phyloP scores from a whole-genome alignment of 345 rosid species.

The Melaleuca alternifolia region DNA sequence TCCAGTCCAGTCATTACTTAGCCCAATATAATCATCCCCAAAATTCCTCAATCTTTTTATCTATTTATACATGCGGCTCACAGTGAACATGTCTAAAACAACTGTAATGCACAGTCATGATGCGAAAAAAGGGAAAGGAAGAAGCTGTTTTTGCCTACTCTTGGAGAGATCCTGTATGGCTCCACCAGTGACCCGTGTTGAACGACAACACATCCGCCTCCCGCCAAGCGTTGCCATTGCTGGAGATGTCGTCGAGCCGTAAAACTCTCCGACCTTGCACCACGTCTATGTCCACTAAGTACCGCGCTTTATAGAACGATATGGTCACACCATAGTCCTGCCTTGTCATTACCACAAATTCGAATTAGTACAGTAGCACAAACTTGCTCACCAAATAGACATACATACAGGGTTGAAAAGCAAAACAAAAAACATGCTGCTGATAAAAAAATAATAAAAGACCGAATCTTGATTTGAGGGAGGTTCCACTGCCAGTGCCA shows the following conservation, averaged over 20 bases:
- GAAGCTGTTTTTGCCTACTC: constrained; percentile 25
- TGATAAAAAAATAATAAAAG: background rate
- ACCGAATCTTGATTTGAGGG: background rate
- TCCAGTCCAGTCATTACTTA: background rate
- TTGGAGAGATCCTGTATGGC: constrained; percentile 61
- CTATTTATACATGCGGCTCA: background rate
- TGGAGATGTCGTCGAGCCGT: constrained; percentile 53
- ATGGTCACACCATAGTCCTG: constrained; percentile 70
- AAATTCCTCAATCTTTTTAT: background rate
- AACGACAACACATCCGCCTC: constrained; percentile 60
- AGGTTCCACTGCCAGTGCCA: background rate
- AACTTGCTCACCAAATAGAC: background rate
- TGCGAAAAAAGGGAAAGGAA: background rate
- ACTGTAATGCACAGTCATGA: background rate
- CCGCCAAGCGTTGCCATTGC: constrained; percentile 63
- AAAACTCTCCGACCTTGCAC: constrained; percentile 66
- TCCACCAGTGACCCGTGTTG: constrained; percentile 99
- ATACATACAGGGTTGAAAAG: background rate
- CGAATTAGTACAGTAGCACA: background rate
- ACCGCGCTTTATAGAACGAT: constrained; percentile 70
- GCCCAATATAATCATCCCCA: background rate
- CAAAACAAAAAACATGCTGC: background rate
- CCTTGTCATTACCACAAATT: background rate
- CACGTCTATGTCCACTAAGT: constrained; percentile 73
- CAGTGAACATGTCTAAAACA: background rate